Percentiles rank a stretch among this genome's conserved stretches.
Evolutionary conservation across 805 yeast species (phyloP).

Genomic region (Starmerella stellata): DNA sequence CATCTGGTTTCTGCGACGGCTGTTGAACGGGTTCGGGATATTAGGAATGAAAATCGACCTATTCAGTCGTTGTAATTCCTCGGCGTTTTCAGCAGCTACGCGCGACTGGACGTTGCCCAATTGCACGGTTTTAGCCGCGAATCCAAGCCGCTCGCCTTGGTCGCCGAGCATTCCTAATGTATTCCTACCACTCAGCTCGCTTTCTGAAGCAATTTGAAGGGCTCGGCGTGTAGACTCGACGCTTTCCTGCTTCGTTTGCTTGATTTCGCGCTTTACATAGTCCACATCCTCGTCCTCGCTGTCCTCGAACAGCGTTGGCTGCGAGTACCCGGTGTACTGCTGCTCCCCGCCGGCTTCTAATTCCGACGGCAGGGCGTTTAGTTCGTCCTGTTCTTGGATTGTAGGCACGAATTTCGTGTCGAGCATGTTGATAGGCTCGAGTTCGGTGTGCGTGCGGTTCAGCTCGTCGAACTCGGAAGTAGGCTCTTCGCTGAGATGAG

Average conservation of each 20-base stretch:
- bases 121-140: slow-evolving; percentile 58
- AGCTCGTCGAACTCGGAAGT: slow-evolving; percentile 19
- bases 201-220: slow-evolving; percentile 48
- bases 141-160: slow-evolving; percentile 73
- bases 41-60: slow-evolving; percentile 66
- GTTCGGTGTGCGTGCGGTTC: slow-evolving; percentile 16
- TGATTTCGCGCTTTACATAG: slow-evolving; percentile 61
- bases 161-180: slow-evolving; percentile 83
- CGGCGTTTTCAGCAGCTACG: slow-evolving; percentile 67
- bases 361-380: slow-evolving; percentile 14
- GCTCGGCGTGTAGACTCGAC: slow-evolving; percentile 74
- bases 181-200: slow-evolving; percentile 57
- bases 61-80: slow-evolving; percentile 59
- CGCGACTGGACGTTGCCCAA: slow-evolving; percentile 65
- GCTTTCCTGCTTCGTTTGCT: slow-evolving; percentile 73
- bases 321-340: slow-evolving; percentile 1
- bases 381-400: slow-evolving; percentile 10
- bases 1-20: slow-evolving; percentile 52
- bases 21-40: slow-evolving; percentile 75
- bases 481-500: not conserved
- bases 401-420: not conserved
- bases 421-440: not conserved
- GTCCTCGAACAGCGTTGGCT: slow-evolving; percentile 13
- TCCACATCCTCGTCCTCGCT: slow-evolving; percentile 76
- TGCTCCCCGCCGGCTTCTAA: slow-evolving; percentile 1